These are phyloP conservation scores for Penicillium sp. DNA, from an alignment of 2,329 filamentous ascomycete genomes.

Conservation along the genomic window DNA sequence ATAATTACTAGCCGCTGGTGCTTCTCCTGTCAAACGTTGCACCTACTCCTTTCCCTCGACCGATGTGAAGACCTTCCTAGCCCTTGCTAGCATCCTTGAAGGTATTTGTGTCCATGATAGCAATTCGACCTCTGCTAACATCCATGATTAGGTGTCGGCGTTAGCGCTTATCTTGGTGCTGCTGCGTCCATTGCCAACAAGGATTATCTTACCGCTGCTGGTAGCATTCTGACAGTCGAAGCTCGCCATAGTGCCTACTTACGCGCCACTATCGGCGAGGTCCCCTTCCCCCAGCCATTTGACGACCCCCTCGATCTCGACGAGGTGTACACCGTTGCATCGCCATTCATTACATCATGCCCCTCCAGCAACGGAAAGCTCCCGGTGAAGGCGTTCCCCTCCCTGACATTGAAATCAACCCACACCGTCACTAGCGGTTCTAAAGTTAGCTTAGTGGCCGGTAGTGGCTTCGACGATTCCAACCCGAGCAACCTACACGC, in stretches of 20 bases:
- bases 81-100: conserved; percentile 56
- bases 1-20: conserved; percentile 42
- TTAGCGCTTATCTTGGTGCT: conserved; percentile 63
- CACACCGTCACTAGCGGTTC: conserved; percentile 17
- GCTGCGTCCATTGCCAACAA: conserved; percentile 59
- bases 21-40: conserved; percentile 54
- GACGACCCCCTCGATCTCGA: conserved; percentile 60
- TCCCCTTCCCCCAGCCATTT: conserved; percentile 60
- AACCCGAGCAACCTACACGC: conserved; percentile 18
- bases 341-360: conserved; percentile 61
- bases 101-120: conserved; percentile 23
- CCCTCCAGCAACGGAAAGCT: conserved; percentile 56
- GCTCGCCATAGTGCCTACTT: conserved; percentile 65
- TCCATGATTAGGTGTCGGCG: conserved; percentile 45
- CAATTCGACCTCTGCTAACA: neutral
- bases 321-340: conserved; percentile 64
- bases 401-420: conserved; percentile 32
- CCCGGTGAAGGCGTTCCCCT: conserved; percentile 62
- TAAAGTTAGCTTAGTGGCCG: conserved; percentile 22
- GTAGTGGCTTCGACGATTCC: conserved; percentile 18
- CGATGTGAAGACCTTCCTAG: conserved; percentile 52
- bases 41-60: conserved; percentile 58
- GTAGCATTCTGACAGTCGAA: conserved; percentile 64
- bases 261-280: conserved; percentile 50
- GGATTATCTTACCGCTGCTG: conserved; percentile 61